Evolutionary conservation across 202 grass and related monocot genomes (phyloP).

Genomic region (Eragrostis tef): DNA sequence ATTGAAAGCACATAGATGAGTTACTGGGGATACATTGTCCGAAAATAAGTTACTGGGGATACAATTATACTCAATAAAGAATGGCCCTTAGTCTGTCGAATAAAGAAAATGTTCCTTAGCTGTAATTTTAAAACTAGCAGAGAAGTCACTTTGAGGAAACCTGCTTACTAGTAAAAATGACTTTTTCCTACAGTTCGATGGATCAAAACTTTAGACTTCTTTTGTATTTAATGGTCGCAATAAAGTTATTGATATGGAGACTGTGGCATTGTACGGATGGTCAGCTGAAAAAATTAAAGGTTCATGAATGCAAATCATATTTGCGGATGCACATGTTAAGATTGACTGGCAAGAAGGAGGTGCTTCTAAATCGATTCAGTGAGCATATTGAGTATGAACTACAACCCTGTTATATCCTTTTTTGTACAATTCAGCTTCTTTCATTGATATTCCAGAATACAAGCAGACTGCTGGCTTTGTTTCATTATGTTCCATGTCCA

Average conservation of each 20-base stretch:
- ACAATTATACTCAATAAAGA: too few relatives aligned
- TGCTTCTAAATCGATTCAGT: conserved; percentile 61
- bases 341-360: conserved; percentile 68
- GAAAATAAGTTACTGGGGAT: too few relatives aligned
- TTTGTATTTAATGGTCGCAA: not conserved
- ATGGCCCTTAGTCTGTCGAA: too few relatives aligned
- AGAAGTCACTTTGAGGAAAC: not conserved
- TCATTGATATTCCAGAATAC: not conserved
- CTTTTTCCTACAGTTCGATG: not conserved
- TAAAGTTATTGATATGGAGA: conserved; percentile 1
- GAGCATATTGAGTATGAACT: conserved; percentile 61
- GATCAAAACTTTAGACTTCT: not conserved
- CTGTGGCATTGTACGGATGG: conserved; percentile 47
- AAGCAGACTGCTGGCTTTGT: not conserved
- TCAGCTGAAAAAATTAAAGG: conserved; percentile 61
- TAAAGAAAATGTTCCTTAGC: too few relatives aligned
- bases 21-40: too few relatives aligned
- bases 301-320: conserved; percentile 73
- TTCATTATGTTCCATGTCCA: conserved; percentile 2
- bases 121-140: not conserved
- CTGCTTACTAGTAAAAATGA: not conserved
- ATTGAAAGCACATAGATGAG: too few relatives aligned
- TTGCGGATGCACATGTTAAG: conserved; percentile 67
- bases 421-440: not conserved
- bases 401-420: conserved; percentile 7